Percentiles rank a stretch among this genome's conserved stretches.
phyloP scores from a whole-genome alignment of 1,284 basidiomycete species.

The Cutaneotrichosporon mucoides region DNA sequence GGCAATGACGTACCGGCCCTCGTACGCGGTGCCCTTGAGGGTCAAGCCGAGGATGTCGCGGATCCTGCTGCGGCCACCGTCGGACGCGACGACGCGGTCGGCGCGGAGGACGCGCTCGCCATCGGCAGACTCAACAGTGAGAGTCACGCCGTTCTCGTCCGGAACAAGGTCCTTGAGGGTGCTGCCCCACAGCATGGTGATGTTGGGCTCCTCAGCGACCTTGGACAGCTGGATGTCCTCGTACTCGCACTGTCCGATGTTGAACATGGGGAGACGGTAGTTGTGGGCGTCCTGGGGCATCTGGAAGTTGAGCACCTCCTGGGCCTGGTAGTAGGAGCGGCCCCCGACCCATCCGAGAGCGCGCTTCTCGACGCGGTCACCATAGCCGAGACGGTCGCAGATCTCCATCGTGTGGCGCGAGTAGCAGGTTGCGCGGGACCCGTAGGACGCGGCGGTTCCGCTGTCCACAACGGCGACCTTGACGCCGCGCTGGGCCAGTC shows the following conservation, averaged over 20 bases:
- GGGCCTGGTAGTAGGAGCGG: constrained; percentile 15
- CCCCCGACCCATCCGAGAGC: constrained; percentile 18
- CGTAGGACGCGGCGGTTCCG: constrained; percentile 15
- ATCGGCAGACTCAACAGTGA: constrained; percentile 14
- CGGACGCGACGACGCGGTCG: constrained; percentile 13
- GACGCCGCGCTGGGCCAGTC: constrained; percentile 15
- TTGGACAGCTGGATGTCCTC: constrained; percentile 17
- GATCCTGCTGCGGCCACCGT: constrained; percentile 17
- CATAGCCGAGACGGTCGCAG: constrained; percentile 18
- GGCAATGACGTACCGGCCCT: constrained; percentile 20
- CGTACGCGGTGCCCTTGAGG: constrained; percentile 18
- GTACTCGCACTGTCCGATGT: constrained; percentile 23
- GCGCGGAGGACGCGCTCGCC: constrained; percentile 16
- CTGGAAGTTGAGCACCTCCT: constrained; percentile 19
- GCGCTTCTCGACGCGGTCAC: constrained; percentile 8
- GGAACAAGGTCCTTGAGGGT: constrained; percentile 1
- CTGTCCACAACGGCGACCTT: constrained; percentile 14
- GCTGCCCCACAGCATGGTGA: constrained; percentile 17
- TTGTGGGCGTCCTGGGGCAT: constrained; percentile 12
- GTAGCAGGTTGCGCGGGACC: constrained; percentile 22
- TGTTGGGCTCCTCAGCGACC: constrained; percentile 8
- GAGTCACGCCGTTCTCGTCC: constrained; percentile 14
- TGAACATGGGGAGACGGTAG: constrained; percentile 17
- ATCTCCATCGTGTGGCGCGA: constrained; percentile 21
- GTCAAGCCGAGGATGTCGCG: constrained; percentile 12